These are phyloP conservation scores for Alternaria triticina DNA, from an alignment of 2,329 filamentous ascomycete species.

Conservation along the genomic window DNA sequence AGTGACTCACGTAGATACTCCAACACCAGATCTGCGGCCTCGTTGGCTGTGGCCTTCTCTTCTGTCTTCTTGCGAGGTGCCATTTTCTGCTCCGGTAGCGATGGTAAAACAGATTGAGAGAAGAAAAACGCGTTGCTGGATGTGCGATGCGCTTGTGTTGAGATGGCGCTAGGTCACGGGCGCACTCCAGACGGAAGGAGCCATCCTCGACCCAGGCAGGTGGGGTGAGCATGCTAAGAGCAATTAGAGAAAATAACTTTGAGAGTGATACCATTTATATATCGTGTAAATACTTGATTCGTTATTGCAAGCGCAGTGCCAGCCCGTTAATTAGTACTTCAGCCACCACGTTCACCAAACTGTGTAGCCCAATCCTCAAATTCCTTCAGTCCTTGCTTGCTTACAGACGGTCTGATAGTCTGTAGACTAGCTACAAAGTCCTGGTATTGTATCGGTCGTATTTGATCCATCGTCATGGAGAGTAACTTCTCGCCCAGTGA, in stretches of 20 bases:
- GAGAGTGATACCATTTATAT: no score
- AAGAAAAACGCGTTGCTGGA: not conserved
- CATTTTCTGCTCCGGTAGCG: conserved; percentile 23
- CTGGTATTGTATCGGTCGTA: conserved; percentile 79
- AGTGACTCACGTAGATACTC: conserved; percentile 57
- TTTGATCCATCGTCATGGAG: conserved; percentile 92
- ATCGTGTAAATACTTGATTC: not conserved
- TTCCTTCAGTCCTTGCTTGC: conserved; percentile 79
- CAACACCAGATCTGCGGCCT: conserved; percentile 54
- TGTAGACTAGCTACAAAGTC: conserved; percentile 86
- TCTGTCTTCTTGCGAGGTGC: conserved; percentile 47
- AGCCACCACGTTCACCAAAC: conserved; percentile 91
- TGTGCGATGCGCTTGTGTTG: not conserved
- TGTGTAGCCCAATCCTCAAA: conserved; percentile 95
- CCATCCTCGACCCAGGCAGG: conserved; percentile 11
- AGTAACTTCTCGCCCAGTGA: conserved; percentile 88
- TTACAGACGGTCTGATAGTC: conserved; percentile 89
- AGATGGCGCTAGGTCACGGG: conserved; percentile 5
- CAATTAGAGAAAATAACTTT: not conserved
- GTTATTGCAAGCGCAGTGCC: not conserved
- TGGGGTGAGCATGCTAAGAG: not conserved
- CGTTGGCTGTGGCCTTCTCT: conserved; percentile 44
- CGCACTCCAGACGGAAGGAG: conserved; percentile 15
- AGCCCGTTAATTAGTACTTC: conserved; percentile 1
- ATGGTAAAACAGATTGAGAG: not conserved